Base-by-base conservation (phyloP, 2,329 filamentous ascomycete species). In the Neofusicoccum sp. region DNA sequence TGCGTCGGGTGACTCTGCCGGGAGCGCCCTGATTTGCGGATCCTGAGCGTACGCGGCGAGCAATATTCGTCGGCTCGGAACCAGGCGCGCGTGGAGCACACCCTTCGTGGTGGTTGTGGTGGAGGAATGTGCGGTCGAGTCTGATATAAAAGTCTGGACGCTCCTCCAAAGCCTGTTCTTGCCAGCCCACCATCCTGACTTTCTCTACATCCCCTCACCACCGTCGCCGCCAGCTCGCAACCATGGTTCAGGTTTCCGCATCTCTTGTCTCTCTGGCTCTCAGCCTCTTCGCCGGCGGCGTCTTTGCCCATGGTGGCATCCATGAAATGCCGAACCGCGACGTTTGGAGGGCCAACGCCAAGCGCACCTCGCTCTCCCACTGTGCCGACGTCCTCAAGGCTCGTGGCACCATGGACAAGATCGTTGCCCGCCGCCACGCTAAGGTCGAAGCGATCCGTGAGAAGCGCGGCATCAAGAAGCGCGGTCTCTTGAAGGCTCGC, bases 321-420 rank as follows among this genome's bases (percentile, higher is more conserved):
- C 68, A 67, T 16, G 74, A 76, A 44, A 69, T 75, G 38, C 68
- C 66, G 43, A 66, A 75, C 61, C 75, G 75, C 38, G 66, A 66
- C 47, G 70, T 70, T 8, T 76, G 75, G 62, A 61, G 76, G 63
- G 12, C 58, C 41, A 54, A 45, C 26, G 58, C 58, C 14, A 53
- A 54, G 38, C 47, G 38, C 28, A 53, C 47, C 14, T 53, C 45
- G 28, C 70, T 80, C 6, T 70, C 69, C 47, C 65, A 74, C 54
- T 80, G 79, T 60, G 71, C 75, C 11, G 74, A 73, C 61, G 71
- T 71, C 2, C 69, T 76, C 48, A 71, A 72, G 56, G 70, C 74
- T n/a, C 72, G 73, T 56, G 73, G 75, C 20, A 70, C 78, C 38
- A 73, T 78, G 65, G 64, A 70, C 53, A 71, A 73, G 14, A 75